Conservation (phyloP, 768 basidiomycete genomes). For the Mycena amicta region DNA sequence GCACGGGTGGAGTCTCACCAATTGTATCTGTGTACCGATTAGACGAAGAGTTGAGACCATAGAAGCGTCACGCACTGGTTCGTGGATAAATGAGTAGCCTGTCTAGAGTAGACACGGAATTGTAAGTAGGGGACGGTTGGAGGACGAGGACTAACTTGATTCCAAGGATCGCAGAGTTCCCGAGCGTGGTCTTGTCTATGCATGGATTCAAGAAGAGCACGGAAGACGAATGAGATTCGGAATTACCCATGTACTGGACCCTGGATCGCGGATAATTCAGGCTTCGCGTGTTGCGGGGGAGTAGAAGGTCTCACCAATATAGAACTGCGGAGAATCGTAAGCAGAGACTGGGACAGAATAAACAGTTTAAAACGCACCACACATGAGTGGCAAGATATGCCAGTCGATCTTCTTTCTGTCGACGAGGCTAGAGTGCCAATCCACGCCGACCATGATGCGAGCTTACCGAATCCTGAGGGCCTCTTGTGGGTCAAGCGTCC, state of each 20-base stretch:
- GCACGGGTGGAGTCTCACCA: constrained; percentile 31
- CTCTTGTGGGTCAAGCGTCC: constrained; percentile 53
- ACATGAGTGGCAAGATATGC: constrained; percentile 81
- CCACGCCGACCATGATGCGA: neutral
- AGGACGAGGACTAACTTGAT: constrained; percentile 46
- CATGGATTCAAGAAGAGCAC: neutral
- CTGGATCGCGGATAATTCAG: too few species aligned
- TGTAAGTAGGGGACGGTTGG: too few species aligned
- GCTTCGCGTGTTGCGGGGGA: too few species aligned
- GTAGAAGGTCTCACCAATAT: too few species aligned
- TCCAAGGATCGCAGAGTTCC: constrained; percentile 68
- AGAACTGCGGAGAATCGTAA: constrained; percentile 41
- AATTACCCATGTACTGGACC: constrained; percentile 71
- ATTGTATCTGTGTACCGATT: constrained; percentile 59
- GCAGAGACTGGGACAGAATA: neutral
- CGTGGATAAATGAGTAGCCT: constrained; percentile 62
- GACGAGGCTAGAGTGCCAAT: neutral
- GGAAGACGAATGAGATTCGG: neutral
- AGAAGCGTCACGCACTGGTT: constrained; percentile 73
- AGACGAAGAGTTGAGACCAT: too few species aligned
- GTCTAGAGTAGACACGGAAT: constrained; percentile 37
- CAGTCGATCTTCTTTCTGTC: constrained; percentile 69
- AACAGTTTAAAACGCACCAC: constrained; percentile 50
- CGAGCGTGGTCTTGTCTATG: constrained; percentile 64
- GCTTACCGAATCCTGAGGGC: constrained; percentile 52